Conservation (phyloP, 108 stramenopile genomes). For the Schizochytrium sp. region DNA sequence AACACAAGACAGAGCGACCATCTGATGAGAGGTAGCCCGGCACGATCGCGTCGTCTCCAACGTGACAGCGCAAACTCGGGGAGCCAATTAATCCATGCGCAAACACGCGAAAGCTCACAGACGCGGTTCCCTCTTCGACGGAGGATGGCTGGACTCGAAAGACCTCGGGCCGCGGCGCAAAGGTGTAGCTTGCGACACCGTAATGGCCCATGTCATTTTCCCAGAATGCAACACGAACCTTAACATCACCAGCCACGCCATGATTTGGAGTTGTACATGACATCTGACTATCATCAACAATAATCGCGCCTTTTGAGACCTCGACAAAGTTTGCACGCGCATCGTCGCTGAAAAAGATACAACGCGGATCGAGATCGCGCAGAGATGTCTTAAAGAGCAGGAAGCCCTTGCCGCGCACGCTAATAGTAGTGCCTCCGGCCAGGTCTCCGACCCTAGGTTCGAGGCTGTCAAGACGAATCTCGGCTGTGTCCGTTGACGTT, state of each 20-base stretch:
- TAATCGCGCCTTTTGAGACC: background rate
- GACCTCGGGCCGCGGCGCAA: background rate
- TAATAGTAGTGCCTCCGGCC: background rate
- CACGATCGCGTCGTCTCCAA: background rate
- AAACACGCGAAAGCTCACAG: background rate
- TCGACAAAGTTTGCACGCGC: background rate
- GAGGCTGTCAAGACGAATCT: background rate
- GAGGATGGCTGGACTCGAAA: background rate
- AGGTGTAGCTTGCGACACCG: background rate
- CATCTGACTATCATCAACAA: background rate
- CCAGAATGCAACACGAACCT: background rate
- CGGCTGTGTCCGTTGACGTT: background rate
- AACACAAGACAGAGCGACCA: background rate
- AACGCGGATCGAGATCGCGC: background rate
- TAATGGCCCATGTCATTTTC: background rate
- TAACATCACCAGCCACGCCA: background rate
- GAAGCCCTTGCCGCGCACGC: background rate
- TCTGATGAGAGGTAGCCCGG: background rate
- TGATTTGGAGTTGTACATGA: background rate
- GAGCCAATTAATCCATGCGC: background rate
- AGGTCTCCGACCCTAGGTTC: background rate
- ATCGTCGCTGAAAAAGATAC: background rate
- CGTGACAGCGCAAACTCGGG: background rate
- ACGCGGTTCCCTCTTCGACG: background rate
- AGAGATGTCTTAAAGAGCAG: background rate